These are phyloP conservation scores for Rhynchospora pubera DNA, from an alignment of 176 grass and related monocot species.

Conservation along the genomic window DNA sequence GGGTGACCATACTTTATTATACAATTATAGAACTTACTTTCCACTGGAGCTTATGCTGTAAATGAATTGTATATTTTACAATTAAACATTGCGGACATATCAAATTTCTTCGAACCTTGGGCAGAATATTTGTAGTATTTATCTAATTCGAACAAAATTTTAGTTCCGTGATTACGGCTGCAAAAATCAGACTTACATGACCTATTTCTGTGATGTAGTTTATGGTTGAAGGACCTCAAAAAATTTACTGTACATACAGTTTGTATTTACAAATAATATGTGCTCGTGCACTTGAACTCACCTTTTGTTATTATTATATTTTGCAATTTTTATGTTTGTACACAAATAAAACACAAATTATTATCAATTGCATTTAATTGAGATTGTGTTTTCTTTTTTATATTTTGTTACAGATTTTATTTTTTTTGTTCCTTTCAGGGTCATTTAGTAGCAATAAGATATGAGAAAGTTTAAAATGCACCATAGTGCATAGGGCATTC, in stretches of 20 bases:
- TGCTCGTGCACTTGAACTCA: not conserved
- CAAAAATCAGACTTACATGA: no score
- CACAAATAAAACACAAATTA: not conserved
- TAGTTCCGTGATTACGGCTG: no score
- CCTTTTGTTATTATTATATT: not conserved
- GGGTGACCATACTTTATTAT: not conserved
- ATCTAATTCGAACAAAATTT: not conserved
- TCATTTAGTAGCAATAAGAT: not conserved
- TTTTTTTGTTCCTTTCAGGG: not conserved
- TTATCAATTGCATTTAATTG: not conserved
- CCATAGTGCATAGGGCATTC: no score
- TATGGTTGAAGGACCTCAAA: not conserved
- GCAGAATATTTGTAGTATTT: not conserved
- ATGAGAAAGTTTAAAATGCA: no score
- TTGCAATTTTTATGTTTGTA: not conserved
- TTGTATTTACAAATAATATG: not conserved
- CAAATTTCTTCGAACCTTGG: not conserved
- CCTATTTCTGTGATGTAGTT: not conserved
- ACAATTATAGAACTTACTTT: not conserved
- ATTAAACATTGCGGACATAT: not conserved
- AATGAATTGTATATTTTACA: not conserved
- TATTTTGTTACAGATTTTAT: not conserved
- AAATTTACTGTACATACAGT: not conserved
- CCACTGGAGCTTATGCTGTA: not conserved
- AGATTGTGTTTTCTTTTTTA: not conserved